Evolutionary conservation across 805 yeast genomes (phyloP), one percentile per base, ranked within the genome.

Genomic region (Monosporozyma siamensis): DNA sequence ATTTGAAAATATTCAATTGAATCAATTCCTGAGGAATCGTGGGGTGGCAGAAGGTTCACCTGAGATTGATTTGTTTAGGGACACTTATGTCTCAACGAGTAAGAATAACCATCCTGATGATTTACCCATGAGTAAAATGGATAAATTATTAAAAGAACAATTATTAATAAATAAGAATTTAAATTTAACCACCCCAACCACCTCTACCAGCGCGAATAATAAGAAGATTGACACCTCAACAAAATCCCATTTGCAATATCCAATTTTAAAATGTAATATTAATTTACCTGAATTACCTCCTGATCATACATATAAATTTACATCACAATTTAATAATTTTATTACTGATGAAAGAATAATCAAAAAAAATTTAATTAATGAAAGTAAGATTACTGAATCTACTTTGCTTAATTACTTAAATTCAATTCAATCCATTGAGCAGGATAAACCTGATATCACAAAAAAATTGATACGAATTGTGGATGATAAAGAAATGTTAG

Each of bases 211-310:
- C n/a, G n/a, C 9, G 8, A 34, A 34, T 15, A 35, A 35, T 24
- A n/a, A 15, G 4, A 35, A 17, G 18, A 23, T 35, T 11, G 20
- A 14, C 14, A 29, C 32, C 6, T 7, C 32, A 15, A 29, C 20
- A 15, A 29, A 29, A 15, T 29, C 32, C 14, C 32, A 29, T 29
- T 29, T 29, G 17, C 20, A 14, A 29, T 24, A 35, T 14, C 20
- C 26, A 23, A 24, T 35, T 4, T 23, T 24, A 4, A 35, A 35
- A 9, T 17, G 26, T n/a, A 23, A 14, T 45, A 71, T 85, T 6
- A 94, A 88, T 80, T 65, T 90, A 51, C 98, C 98, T 0, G 77
- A 78, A 10, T 69, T 90, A 23, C 98, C 98, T 1, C 95, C 97
- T 0, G 95, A 87, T 54, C 94, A 89, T 61, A 90, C 97, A 0